A percentile compares a stretch with the other conserved stretches of the same genome.
Evolutionary conservation across 176 grass and related monocot species (phyloP).

Genomic region (Rhipidocladum racemiflorum): DNA sequence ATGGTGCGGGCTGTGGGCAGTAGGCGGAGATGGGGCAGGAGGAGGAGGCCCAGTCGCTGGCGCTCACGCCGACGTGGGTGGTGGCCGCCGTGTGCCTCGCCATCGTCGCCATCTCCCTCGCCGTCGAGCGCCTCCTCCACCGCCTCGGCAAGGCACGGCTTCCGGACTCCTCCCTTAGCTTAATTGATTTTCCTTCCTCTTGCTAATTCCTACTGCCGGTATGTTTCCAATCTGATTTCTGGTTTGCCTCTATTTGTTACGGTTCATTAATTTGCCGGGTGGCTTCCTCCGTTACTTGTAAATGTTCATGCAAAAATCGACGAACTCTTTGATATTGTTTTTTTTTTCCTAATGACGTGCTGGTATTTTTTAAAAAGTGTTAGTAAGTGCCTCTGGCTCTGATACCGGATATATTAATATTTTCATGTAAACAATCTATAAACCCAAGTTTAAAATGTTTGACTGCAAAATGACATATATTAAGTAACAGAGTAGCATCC

Average conservation of each 20-base stretch:
- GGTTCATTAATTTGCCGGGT: no score
- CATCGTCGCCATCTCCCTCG: slow-evolving; percentile 67
- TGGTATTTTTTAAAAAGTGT: not conserved
- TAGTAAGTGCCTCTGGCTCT: not conserved
- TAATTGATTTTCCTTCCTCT: not conserved
- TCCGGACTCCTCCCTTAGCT: no score
- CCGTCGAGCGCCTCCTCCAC: slow-evolving; percentile 60
- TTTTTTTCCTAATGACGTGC: not conserved
- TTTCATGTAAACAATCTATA: not conserved
- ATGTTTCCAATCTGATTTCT: no score
- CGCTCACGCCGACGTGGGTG: slow-evolving; percentile 64
- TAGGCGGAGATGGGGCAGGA: not conserved
- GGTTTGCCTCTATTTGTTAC: not conserved
- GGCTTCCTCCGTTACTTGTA: no score
- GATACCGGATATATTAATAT: not conserved
- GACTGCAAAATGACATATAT: not conserved
- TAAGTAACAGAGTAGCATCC: not conserved
- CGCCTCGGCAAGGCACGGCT: slow-evolving; percentile 53
- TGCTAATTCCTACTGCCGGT: not conserved
- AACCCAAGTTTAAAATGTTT: not conserved
- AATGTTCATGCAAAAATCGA: not conserved
- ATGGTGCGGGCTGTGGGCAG: not conserved
- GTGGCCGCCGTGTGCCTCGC: slow-evolving; percentile 49
- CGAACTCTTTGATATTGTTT: not conserved
- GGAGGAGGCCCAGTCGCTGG: slow-evolving; percentile 25